These are phyloP conservation scores for Naganishia friedmannii DNA, from an alignment of 768 basidiomycete species.

Conservation along the genomic window DNA sequence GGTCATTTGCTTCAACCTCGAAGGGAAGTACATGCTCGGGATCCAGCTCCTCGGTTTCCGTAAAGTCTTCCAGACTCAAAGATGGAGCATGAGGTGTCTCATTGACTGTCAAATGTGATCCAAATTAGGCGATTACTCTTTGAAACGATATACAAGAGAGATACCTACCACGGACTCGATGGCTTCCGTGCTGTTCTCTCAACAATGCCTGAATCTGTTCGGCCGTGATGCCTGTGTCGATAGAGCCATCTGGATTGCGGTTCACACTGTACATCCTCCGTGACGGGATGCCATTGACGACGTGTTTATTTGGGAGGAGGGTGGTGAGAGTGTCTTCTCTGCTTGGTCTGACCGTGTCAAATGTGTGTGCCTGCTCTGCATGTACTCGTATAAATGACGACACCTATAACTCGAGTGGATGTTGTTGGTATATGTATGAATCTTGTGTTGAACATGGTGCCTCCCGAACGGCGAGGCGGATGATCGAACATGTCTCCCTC, in stretches of 20 bases:
- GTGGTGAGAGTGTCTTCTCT: too few relatives aligned
- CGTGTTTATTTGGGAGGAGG: neutral
- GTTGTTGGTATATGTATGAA: too few relatives aligned
- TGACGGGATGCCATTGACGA: slow-evolving; percentile 12
- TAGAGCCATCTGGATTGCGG: slow-evolving; percentile 3
- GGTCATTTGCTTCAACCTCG: neutral
- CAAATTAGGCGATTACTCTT: neutral
- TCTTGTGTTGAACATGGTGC: neutral
- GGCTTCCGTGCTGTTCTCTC: neutral
- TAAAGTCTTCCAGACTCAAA: neutral
- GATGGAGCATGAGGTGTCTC: too few relatives aligned
- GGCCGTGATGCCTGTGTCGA: slow-evolving; percentile 11
- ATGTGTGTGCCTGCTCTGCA: too few relatives aligned
- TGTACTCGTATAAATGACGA: too few relatives aligned
- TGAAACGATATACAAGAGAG: neutral
- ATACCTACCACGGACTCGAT: neutral
- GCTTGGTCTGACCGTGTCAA: too few relatives aligned
- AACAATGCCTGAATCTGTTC: slow-evolving; percentile 8
- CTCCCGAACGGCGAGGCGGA: neutral
- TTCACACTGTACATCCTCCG: slow-evolving; percentile 24
- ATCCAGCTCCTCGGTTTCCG: neutral
- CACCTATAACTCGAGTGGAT: too few relatives aligned
- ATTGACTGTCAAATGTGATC: neutral
- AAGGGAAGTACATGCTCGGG: neutral
- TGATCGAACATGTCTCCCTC: slow-evolving; percentile 7